Conservation (phyloP, 2,329 filamentous ascomycete species). For the Arthrobotrys sphaeroides region DNA sequence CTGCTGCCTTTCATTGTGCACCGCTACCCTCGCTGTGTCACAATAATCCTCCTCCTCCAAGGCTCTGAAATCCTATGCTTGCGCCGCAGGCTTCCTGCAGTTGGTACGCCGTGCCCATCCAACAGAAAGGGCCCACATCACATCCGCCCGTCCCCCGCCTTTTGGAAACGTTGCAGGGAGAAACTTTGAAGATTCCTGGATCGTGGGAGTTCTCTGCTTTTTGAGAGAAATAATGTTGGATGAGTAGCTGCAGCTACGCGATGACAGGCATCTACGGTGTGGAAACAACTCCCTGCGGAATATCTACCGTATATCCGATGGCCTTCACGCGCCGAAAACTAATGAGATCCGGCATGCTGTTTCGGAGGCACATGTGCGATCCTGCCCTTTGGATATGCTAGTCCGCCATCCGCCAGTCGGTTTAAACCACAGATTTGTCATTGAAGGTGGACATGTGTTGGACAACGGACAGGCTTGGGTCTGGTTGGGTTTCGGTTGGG, state of each 20-base stretch:
- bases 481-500: constrained; percentile 20
- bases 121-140: constrained; percentile 34
- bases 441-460: constrained; percentile 15
- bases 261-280: constrained; percentile 3
- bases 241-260: constrained; percentile 25
- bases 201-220: neutral
- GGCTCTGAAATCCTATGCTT: neutral
- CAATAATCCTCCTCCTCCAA: neutral
- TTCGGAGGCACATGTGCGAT: constrained; percentile 22
- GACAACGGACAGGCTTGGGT: neutral
- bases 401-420: no score
- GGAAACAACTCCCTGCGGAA: constrained; percentile 29
- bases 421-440: neutral
- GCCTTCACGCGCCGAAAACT: neutral
- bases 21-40: constrained; percentile 2
- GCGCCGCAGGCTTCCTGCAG: constrained; percentile 7
- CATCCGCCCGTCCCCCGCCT: neutral
- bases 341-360: neutral
- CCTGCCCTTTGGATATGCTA: constrained; percentile 15
- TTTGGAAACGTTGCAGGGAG: constrained; percentile 1
- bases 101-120: constrained; percentile 4
- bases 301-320: constrained; percentile 47
- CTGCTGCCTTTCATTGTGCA: constrained; percentile 5
- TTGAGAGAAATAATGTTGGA: neutral
- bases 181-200: neutral